These are phyloP conservation scores for Penicillium canescens DNA, from an alignment of 495 filamentous ascomycete species.

Conservation along the genomic window DNA sequence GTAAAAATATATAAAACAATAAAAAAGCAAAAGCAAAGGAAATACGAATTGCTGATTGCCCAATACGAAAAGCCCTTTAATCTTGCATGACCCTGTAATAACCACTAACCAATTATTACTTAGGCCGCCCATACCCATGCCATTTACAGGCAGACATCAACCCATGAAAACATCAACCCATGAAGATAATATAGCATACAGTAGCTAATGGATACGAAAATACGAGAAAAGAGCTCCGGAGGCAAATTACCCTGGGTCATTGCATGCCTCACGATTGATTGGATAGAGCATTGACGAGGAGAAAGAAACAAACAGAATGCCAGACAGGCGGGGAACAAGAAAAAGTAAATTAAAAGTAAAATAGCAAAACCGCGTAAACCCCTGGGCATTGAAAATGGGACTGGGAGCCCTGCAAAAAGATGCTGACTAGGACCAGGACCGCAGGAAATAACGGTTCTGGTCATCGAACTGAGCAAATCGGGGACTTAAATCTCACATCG, in stretches of 20 bases:
- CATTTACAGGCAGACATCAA: not conserved
- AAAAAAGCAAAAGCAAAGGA: not conserved
- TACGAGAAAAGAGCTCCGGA: not conserved
- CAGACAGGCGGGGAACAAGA: not conserved
- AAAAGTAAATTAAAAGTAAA: not conserved
- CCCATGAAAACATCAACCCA: not conserved
- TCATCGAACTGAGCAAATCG: conserved; percentile 19
- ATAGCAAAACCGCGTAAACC: conserved; percentile 2
- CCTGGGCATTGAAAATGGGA: conserved; percentile 7
- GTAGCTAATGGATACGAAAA: not conserved
- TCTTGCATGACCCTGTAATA: conserved; percentile 3
- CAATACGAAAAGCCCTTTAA: not conserved
- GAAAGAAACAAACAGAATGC: not conserved
- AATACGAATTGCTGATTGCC: not conserved
- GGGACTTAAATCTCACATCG: conserved; percentile 14
- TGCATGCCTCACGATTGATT: not conserved
- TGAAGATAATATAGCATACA: not conserved
- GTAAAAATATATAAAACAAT: too few species aligned
- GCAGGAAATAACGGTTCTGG: conserved; percentile 30
- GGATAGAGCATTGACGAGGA: not conserved
- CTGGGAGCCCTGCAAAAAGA: conserved; percentile 17
- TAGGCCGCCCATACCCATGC: too few species aligned
- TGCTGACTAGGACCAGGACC: conserved; percentile 15
- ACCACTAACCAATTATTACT: not conserved
- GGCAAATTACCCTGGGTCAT: not conserved